Evolutionary conservation across 306 rosid species (phyloP).

Genomic region (Cucumis melo): DNA sequence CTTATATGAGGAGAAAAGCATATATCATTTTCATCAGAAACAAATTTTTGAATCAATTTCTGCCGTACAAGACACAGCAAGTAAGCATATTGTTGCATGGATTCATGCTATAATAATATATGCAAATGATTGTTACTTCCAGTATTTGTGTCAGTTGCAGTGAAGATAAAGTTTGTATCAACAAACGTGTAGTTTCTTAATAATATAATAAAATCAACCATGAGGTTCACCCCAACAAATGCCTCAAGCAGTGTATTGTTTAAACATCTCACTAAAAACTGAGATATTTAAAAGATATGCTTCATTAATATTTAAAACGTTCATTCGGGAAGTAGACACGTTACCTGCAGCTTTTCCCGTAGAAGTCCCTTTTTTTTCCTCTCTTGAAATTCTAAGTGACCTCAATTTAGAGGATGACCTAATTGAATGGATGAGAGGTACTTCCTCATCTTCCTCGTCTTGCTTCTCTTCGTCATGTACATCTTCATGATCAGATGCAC

Average conservation of each 20-base stretch:
- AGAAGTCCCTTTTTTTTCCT: conserved; percentile 37
- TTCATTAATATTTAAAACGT: not conserved
- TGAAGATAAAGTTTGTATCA: not conserved
- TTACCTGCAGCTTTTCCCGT: conserved; percentile 28
- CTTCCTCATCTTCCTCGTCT: conserved; percentile 59
- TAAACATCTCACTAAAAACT: not conserved
- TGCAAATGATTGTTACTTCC: not conserved
- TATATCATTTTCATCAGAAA: not conserved
- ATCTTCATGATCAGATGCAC: conserved; percentile 69
- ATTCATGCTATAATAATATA: not conserved
- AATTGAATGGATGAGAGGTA: conserved; percentile 63
- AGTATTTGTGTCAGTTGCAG: not conserved
- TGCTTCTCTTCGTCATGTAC: conserved; percentile 43
- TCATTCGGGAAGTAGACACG: conserved; percentile 38
- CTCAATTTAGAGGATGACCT: conserved; percentile 67
- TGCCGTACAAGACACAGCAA: not conserved
- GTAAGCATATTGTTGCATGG: not conserved
- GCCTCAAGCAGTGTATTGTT: not conserved
- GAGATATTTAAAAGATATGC: not conserved
- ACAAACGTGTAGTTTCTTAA: not conserved
- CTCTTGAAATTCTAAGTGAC: conserved; percentile 53
- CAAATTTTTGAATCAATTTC: not conserved
- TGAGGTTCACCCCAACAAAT: not conserved
- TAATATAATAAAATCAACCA: not conserved
- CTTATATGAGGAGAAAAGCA: not conserved